Percentiles rank a stretch among this genome's conserved stretches.
Evolutionary conservation across 257 asterid genomes (phyloP).

Genomic region (Primulina tabacum): DNA sequence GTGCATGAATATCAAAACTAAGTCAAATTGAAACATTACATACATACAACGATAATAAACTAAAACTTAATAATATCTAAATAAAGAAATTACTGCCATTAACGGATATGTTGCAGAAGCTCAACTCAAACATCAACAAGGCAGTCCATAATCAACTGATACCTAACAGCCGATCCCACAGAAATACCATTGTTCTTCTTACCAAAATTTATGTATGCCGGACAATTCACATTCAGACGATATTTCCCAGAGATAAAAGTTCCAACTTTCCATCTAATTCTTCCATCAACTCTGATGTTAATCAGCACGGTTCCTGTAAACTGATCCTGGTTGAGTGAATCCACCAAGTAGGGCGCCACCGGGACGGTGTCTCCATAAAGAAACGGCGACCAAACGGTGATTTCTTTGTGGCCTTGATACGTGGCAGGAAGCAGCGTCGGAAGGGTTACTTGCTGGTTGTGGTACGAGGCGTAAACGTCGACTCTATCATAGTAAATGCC

Average conservation of each 20-base stretch:
- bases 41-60: too few species aligned
- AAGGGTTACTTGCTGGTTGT: slow-evolving; percentile 57
- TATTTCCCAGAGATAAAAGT: slow-evolving; percentile 52
- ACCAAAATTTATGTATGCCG: slow-evolving; percentile 65
- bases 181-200: slow-evolving; percentile 18
- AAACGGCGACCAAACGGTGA: slow-evolving; percentile 64
- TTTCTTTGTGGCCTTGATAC: slow-evolving; percentile 65
- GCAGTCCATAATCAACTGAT: slow-evolving; percentile 50
- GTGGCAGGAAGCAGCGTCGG: slow-evolving; percentile 44
- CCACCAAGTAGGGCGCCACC: slow-evolving; percentile 45
- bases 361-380: slow-evolving; percentile 52
- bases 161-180: slow-evolving; percentile 42
- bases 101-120: too few species aligned
- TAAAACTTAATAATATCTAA: too few species aligned
- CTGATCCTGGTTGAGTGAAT: slow-evolving; percentile 38
- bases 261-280: slow-evolving; percentile 72
- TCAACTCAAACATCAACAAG: slow-evolving; percentile 48
- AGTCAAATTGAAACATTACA: too few species aligned
- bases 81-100: too few species aligned
- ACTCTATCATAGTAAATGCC: slow-evolving; percentile 63
- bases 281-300: slow-evolving; percentile 45
- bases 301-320: slow-evolving; percentile 48
- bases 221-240: slow-evolving; percentile 62
- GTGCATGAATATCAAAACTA: too few species aligned
- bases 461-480: slow-evolving; percentile 54